Conservation (phyloP, 805 yeast genomes). For the Wickerhamomyces alni region DNA sequence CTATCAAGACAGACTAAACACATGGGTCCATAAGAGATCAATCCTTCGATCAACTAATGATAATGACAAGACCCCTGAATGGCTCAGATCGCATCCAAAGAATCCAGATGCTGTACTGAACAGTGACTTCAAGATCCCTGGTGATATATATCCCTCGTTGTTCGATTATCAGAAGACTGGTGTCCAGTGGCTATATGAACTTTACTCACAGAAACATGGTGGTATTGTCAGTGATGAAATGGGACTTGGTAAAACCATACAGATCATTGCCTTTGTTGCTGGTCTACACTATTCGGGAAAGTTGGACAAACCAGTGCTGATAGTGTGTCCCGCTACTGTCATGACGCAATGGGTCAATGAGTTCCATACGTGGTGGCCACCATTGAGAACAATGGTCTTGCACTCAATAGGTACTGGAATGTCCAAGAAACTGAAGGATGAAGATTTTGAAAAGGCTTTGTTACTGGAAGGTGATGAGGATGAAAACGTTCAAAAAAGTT, state of each 20-base stretch:
- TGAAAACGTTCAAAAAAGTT: slow-evolving; percentile 23
- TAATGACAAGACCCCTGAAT: slow-evolving; percentile 40
- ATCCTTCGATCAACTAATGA: slow-evolving; percentile 28
- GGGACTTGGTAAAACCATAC: slow-evolving; percentile 97
- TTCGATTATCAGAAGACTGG: slow-evolving; percentile 95
- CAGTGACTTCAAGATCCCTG: slow-evolving; percentile 71
- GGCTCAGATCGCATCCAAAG: slow-evolving; percentile 72
- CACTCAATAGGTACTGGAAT: slow-evolving; percentile 93
- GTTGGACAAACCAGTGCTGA: slow-evolving; percentile 68
- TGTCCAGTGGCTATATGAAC: slow-evolving; percentile 96
- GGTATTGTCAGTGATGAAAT: slow-evolving; percentile 97
- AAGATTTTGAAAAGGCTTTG: slow-evolving; percentile 45
- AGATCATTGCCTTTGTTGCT: slow-evolving; percentile 84
- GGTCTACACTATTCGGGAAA: slow-evolving; percentile 80
- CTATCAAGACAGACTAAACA: slow-evolving; percentile 53
- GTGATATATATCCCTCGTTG: slow-evolving; percentile 79
- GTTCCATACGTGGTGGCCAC: slow-evolving; percentile 98
- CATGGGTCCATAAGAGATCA: slow-evolving; percentile 56
- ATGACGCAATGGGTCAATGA: slow-evolving; percentile 97
- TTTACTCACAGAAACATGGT: slow-evolving; percentile 84
- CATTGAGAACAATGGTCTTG: slow-evolving; percentile 74
- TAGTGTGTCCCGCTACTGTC: slow-evolving; percentile 97
- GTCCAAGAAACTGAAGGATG: slow-evolving; percentile 37
- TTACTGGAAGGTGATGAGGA: slow-evolving; percentile 38
- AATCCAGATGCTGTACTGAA: slow-evolving; percentile 71